Percentiles rank a stretch among this genome's conserved stretches.
Conservation (phyloP, 2,329 filamentous ascomycete species). For the Mycogone perniciosa region DNA sequence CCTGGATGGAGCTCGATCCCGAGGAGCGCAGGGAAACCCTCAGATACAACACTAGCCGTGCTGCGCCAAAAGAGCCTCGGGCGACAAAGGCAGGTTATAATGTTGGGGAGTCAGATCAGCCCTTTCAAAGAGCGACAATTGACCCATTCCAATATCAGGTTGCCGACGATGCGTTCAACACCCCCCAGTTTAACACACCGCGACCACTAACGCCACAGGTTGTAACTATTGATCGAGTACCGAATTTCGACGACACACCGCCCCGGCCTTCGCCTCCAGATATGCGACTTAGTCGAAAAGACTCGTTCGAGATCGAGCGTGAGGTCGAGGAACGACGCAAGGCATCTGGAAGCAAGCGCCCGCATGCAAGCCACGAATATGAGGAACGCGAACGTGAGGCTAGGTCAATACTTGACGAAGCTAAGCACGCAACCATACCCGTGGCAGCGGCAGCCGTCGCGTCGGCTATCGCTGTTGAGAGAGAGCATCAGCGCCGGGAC, state of each 20-base stretch:
- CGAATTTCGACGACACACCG: constrained; percentile 36
- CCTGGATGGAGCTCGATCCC: constrained; percentile 23
- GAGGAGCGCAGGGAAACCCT: constrained; percentile 23
- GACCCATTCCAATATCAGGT: constrained; percentile 57
- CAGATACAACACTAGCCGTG: constrained; percentile 17
- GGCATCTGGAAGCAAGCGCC: constrained; percentile 17
- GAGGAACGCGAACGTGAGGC: constrained; percentile 39
- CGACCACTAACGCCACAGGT: constrained; percentile 44
- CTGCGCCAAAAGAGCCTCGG: constrained; percentile 19
- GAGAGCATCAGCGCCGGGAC: constrained; percentile 29
- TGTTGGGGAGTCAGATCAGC: constrained; percentile 17
- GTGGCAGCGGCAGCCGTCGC: constrained; percentile 42
- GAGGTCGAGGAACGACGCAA: constrained; percentile 26
- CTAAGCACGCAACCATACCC: constrained; percentile 42
- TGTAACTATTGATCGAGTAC: constrained; percentile 48
- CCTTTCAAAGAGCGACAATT: constrained; percentile 28
- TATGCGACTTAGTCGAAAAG: constrained; percentile 41
- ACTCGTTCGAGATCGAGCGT: constrained; percentile 41
- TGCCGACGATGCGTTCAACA: constrained; percentile 44
- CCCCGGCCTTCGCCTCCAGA: constrained; percentile 13
- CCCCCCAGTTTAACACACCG: constrained; percentile 29
- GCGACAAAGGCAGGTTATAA: constrained; percentile 24
- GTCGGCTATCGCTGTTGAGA: constrained; percentile 39
- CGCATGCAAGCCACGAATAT: constrained; percentile 20
- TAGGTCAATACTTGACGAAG: constrained; percentile 38